These are phyloP conservation scores for Aureobasidium melanogenum DNA, from an alignment of 2,329 filamentous ascomycete species.

Conservation along the genomic window DNA sequence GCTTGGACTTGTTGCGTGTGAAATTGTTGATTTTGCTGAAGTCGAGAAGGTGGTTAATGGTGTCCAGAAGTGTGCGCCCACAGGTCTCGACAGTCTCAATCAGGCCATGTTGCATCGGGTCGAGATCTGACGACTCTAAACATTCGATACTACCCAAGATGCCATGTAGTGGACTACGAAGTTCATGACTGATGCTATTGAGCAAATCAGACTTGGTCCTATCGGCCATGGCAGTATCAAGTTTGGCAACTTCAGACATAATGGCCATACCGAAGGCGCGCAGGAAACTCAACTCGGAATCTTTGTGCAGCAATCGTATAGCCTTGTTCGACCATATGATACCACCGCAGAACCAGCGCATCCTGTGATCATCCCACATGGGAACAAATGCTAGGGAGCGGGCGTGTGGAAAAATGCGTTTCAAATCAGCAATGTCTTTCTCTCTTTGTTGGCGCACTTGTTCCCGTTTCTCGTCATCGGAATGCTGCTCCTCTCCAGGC, in stretches of 20 bases:
- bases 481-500: not conserved
- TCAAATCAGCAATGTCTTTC: not conserved
- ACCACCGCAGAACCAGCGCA: slow-evolving; percentile 34
- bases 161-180: slow-evolving; percentile 40
- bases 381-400: slow-evolving; percentile 43
- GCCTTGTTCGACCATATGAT: slow-evolving; percentile 38
- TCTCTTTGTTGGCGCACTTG: not conserved
- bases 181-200: slow-evolving; percentile 44
- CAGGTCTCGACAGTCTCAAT: slow-evolving; percentile 42
- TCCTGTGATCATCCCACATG: slow-evolving; percentile 41
- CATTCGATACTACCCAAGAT: slow-evolving; percentile 42
- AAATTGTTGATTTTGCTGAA: slow-evolving; percentile 37
- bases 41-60: slow-evolving; percentile 36
- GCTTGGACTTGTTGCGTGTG: not conserved
- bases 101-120: slow-evolving; percentile 33
- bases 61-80: slow-evolving; percentile 43
- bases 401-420: slow-evolving; percentile 30
- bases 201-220: slow-evolving; percentile 45
- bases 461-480: not conserved
- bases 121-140: slow-evolving; percentile 35
- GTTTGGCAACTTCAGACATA: slow-evolving; percentile 32
- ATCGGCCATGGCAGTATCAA: slow-evolving; percentile 33
- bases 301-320: slow-evolving; percentile 31
- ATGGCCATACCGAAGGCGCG: slow-evolving; percentile 34
- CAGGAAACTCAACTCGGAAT: slow-evolving; percentile 35